Evolutionary conservation across 2,329 filamentous ascomycete species (phyloP), one percentile per base, ranked within the genome.

Genomic region (Botryosphaeria dothidea): DNA sequence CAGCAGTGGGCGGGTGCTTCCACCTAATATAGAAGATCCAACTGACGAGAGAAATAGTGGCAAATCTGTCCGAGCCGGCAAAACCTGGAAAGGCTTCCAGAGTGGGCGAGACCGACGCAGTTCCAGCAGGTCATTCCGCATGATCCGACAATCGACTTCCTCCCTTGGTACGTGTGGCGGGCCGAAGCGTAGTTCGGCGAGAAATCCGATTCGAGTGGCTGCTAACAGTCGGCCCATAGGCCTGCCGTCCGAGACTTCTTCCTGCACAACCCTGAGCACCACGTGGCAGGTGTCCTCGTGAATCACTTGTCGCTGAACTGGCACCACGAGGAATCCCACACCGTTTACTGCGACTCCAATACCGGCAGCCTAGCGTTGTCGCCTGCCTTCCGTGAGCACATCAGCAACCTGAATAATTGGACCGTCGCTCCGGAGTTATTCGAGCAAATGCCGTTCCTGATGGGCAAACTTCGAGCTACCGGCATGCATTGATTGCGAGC

Each of bases 351-450:
- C 46, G 63, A 65, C 7, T 45, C 54, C 3, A 60, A 52, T 34
- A 61, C 63, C 7, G 63, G 54, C 17, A 52, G 25, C 15, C 29
- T 60, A 17, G 56, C 48, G 17, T 29, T 65, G n/a, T 65, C 63
- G 13, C 34, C 45, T 17, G 56, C 63, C 13, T 65, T 75, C 31
- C 65, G 66, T 31, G 71, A 75, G 46, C 72, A 75, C 25, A 70
- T 73, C 36, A 69, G 67, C 5, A 73, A 74, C 31, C 73, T 73
- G 46, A 73, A 69, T 46, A 68, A 73, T 36, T 67, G 73, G 49
- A 72, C 73, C 29, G 71, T 71, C 31, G 65, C 69, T 1, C 60
- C 68, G 1, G 13, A 52, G 7, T 65, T 71, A 46, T 58, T 67
- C n/a, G 69, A 71, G 27, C 71, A 74, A 21, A 71, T 72, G 63